These are phyloP conservation scores for Leccinum disarticulatum DNA, from an alignment of 768 basidiomycete species.

Conservation along the genomic window DNA sequence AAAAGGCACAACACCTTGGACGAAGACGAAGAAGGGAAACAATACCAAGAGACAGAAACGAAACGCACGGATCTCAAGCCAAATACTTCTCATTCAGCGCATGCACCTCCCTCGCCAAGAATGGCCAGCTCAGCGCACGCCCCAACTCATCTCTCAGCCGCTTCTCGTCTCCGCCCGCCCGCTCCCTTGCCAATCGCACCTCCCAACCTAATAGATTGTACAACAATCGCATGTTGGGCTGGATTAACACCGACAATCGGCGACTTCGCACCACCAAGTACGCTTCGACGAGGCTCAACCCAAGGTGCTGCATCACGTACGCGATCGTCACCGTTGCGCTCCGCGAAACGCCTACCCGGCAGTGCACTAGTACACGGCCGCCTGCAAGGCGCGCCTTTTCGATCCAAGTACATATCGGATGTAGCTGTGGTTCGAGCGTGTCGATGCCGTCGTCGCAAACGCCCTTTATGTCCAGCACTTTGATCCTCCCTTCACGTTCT, in stretches of 20 bases:
- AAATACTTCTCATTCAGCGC: conserved; percentile 84
- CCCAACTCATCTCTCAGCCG: conserved; percentile 59
- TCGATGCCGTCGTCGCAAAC: conserved; percentile 97
- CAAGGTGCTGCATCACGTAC: conserved; percentile 93
- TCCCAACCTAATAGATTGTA: conserved; percentile 97
- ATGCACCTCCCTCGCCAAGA: conserved; percentile 82
- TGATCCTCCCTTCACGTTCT: conserved; percentile 85
- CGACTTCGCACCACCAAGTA: conserved; percentile 92
- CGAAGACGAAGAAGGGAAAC: background rate
- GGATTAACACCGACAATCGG: conserved; percentile 85
- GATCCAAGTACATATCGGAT: conserved; percentile 91
- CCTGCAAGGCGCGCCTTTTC: conserved; percentile 79
- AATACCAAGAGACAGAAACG: background rate
- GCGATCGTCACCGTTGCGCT: conserved; percentile 96
- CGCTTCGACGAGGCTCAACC: conserved; percentile 84
- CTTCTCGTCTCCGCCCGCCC: conserved; percentile 52
- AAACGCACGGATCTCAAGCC: conserved; percentile 29
- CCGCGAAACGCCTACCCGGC: conserved; percentile 97
- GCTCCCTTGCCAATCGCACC: conserved; percentile 80
- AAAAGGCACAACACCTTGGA: background rate
- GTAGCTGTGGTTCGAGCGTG: conserved; percentile 85
- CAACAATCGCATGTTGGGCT: conserved; percentile 94
- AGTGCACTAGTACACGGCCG: conserved; percentile 92
- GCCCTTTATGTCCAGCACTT: conserved; percentile 88
- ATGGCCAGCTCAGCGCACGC: conserved; percentile 79